phyloP scores from a whole-genome alignment of 2,329 filamentous ascomycete genomes.

The Trichoderma koningii region DNA sequence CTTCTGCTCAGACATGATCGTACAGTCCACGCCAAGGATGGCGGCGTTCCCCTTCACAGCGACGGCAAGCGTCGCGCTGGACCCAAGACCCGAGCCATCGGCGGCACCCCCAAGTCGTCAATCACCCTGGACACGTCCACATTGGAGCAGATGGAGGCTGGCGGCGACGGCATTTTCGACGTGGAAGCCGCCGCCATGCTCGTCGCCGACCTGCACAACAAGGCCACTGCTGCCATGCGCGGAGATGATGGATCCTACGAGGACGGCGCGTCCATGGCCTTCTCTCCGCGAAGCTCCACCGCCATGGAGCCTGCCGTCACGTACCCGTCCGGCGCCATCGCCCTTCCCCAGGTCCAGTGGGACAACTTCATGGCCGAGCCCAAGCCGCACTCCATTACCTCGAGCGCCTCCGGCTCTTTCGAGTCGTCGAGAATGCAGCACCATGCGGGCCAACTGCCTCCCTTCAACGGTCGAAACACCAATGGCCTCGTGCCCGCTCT shows the following conservation, averaged over 20 bases:
- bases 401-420: slow-evolving; percentile 65
- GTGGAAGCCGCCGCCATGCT: slow-evolving; percentile 98
- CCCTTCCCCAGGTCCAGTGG: slow-evolving; percentile 86
- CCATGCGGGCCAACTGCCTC: slow-evolving; percentile 65
- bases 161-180: slow-evolving; percentile 88
- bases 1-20: slow-evolving; percentile 94
- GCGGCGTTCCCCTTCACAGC: slow-evolving; percentile 88
- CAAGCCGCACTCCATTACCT: slow-evolving; percentile 74
- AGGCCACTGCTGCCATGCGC: slow-evolving; percentile 74
- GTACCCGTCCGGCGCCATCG: slow-evolving; percentile 77
- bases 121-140: slow-evolving; percentile 81
- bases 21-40: slow-evolving; percentile 98
- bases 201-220: slow-evolving; percentile 97
- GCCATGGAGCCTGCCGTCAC: slow-evolving; percentile 77
- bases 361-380: slow-evolving; percentile 80
- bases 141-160: slow-evolving; percentile 89
- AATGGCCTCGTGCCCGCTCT: slow-evolving; percentile 66
- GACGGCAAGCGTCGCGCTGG: slow-evolving; percentile 84
- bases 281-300: slow-evolving; percentile 69
- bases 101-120: slow-evolving; percentile 71
- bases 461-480: slow-evolving; percentile 64
- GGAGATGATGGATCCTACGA: slow-evolving; percentile 59
- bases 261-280: slow-evolving; percentile 64
- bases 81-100: slow-evolving; percentile 65
- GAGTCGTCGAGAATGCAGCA: slow-evolving; percentile 64